Evolutionary conservation across 768 basidiomycete genomes (phyloP), one percentile per base, ranked within the genome.

Genomic region (Russula vinacea): DNA sequence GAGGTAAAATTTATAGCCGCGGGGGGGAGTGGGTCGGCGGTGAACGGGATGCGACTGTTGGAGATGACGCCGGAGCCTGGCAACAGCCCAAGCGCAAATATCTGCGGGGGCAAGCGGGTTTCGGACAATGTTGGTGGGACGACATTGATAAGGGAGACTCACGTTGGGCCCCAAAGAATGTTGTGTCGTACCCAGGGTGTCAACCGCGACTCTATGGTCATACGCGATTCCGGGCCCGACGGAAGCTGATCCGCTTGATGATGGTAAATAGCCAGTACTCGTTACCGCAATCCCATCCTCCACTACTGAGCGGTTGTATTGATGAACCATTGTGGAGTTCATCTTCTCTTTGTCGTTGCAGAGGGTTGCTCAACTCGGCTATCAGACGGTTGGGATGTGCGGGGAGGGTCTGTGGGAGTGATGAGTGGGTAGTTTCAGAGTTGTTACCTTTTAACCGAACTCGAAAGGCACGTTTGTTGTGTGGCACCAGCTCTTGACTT

Each of bases 401-500:
- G 14, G 29, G 29, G 29, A 35, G 42, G 22, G 8, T 39, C 35
- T 24, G 53, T 39, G 19, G 47, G 29, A 53, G 37, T 33, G 29
- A 60, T n/a, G 19, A 32, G 19, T 56, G n/a, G 58, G 37, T 49
- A 45, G 49, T 29, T 33, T 24, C 29, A 33, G 44, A 53, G 53
- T 13, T 22, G 9, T 22, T 10, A 22, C 1, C n/a, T 47, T 47
- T 22, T 26, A 35, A 22, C 35, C 19, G 42, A 40, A 50, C 17
- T 24, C 4, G 17, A 35, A 13, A 29, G 57, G 58, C 17, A 55
- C 54, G 14, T 10, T 33, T 47, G 26, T 17, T 10, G 5, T 60
- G 63, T 64, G 63, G 58, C 63, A 64, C 63, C 44, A 26, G 3
- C 17, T 60, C 33, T 32, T 11, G n/a, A 13, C 57, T 17, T 26